Evolutionary conservation across 2,329 filamentous ascomycete species (phyloP).

Genomic region (Tetracladium maxilliforme): DNA sequence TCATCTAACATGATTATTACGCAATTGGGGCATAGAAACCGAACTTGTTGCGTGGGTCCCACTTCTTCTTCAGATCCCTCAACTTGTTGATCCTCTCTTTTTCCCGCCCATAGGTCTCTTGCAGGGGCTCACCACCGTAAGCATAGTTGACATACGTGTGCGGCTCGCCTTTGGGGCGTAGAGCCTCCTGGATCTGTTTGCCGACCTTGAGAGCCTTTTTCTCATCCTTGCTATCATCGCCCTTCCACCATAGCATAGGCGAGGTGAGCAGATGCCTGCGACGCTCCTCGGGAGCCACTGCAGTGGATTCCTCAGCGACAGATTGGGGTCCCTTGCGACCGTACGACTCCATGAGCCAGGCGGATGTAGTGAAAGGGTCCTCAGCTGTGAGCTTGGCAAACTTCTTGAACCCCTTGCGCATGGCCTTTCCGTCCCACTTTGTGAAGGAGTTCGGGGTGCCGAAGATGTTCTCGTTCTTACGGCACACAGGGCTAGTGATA

Average conservation of each 20-base stretch:
- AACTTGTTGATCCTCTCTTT: constrained; percentile 4
- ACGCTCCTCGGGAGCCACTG: constrained; percentile 5
- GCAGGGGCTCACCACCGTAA: constrained; percentile 4
- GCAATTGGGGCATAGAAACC: constrained; percentile 3
- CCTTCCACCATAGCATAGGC: constrained; percentile 4
- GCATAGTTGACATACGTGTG: constrained; percentile 10
- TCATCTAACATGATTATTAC: constrained; percentile 1
- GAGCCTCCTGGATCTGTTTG: no score
- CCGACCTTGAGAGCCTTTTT: constrained; percentile 2
- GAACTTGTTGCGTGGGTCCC: constrained; percentile 2
- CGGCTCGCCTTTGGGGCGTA: not conserved
- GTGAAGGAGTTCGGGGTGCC: constrained; percentile 5
- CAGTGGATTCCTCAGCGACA: constrained; percentile 2
- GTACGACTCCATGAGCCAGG: no score
- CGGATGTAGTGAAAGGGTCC: constrained; percentile 1
- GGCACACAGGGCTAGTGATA: constrained; percentile 2
- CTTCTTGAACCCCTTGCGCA: no score
- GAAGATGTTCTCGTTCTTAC: constrained; percentile 5
- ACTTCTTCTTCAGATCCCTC: constrained; percentile 2
- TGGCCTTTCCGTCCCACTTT: constrained; percentile 3
- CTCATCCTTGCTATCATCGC: constrained; percentile 1
- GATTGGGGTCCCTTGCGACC: constrained; percentile 3
- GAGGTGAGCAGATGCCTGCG: constrained; percentile 4
- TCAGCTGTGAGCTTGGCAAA: no score
- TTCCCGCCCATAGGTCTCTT: constrained; percentile 6